phyloP scores from a whole-genome alignment of 371 early-diverging fungal genomes.

The Mortierella sp. region DNA sequence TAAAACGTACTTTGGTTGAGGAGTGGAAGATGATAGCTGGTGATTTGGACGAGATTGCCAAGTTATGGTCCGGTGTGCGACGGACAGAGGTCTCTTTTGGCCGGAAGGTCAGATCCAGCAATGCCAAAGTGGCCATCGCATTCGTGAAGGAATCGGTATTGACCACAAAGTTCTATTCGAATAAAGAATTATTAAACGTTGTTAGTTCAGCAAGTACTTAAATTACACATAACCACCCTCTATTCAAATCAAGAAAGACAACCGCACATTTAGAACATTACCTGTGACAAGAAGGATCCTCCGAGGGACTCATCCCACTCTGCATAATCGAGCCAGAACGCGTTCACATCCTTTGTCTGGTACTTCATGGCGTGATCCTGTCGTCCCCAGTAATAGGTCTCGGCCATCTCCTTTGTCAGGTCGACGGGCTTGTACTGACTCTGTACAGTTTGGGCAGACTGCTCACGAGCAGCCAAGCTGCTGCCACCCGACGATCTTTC shows the following conservation, averaged over 20 bases:
- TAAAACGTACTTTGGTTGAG: conserved; percentile 31
- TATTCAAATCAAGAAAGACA: not conserved
- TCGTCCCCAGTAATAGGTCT: conserved; percentile 44
- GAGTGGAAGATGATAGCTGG: conserved; percentile 65
- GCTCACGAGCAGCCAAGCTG: conserved; percentile 1
- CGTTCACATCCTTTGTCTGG: conserved; percentile 32
- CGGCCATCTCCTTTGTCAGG: conserved; percentile 53
- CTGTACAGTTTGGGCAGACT: conserved; percentile 8
- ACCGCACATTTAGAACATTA: conserved; percentile 27
- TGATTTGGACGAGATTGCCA: conserved; percentile 43
- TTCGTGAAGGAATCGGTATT: conserved; percentile 56
- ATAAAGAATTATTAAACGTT: not conserved
- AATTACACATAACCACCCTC: not conserved
- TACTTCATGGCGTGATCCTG: conserved; percentile 19
- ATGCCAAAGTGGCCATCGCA: conserved; percentile 59
- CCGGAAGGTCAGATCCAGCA: conserved; percentile 62
- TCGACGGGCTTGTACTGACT: conserved; percentile 51
- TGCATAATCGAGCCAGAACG: conserved; percentile 69
- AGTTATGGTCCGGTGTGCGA: conserved; percentile 30
- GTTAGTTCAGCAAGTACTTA: not conserved
- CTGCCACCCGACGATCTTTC: not conserved
- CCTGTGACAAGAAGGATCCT: conserved; percentile 59
- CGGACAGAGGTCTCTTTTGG: conserved; percentile 38
- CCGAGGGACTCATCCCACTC: conserved; percentile 39
- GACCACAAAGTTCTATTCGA: conserved; percentile 61